Evolutionary conservation across 2,329 filamentous ascomycete species (phyloP).

Genomic region (Cladosporium sp.): DNA sequence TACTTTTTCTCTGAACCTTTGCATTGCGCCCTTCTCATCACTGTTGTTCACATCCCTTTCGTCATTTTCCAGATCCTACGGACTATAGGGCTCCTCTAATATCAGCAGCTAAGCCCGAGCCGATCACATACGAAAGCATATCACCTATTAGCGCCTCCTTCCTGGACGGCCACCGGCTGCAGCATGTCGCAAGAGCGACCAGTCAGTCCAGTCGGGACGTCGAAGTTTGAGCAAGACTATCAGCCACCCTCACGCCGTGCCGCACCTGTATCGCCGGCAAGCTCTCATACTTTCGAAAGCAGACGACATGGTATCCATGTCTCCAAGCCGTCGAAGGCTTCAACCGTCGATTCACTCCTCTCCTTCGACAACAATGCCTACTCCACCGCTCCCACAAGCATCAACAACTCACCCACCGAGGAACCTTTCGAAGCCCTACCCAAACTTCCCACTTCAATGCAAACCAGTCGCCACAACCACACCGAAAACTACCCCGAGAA

Average conservation of each 20-base stretch:
- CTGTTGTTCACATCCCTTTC: not conserved
- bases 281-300: not conserved
- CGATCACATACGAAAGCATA: too few species aligned
- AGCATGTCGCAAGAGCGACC: constrained; percentile 15
- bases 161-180: not conserved
- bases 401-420: constrained; percentile 10
- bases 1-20: not conserved
- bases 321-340: constrained; percentile 16
- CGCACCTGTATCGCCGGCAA: constrained; percentile 15
- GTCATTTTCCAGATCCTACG: too few species aligned
- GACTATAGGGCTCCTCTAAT: too few species aligned
- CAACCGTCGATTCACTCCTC: constrained; percentile 7
- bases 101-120: too few species aligned
- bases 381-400: constrained; percentile 11
- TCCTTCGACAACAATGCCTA: constrained; percentile 4
- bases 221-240: constrained; percentile 27
- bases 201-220: constrained; percentile 28
- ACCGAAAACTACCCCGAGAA: not conserved
- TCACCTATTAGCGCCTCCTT: not conserved
- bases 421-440: constrained; percentile 1
- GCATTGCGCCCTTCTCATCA: not conserved
- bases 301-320: constrained; percentile 11
- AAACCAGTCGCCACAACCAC: constrained; percentile 1
- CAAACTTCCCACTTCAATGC: constrained; percentile 1
- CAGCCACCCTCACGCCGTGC: constrained; percentile 16